phyloP scores from a whole-genome alignment of 768 basidiomycete genomes.

The Strobilomyces dryophilus region DNA sequence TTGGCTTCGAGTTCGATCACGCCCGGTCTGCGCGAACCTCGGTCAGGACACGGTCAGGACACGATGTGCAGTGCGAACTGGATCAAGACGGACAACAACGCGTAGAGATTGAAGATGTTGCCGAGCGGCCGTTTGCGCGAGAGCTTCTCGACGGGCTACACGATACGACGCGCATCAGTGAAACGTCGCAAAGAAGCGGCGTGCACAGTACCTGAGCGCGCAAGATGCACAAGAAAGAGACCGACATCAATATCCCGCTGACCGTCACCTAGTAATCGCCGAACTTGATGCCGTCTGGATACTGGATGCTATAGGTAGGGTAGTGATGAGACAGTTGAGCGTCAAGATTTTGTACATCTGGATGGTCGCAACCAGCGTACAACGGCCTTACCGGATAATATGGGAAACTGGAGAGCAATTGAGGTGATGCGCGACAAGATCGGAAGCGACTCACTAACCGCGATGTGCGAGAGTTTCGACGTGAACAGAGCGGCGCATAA shows the following conservation, averaged over 20 bases:
- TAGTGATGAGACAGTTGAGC: constrained; percentile 95
- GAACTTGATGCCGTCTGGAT: constrained; percentile 98
- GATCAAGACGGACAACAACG: constrained; percentile 82
- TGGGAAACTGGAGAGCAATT: constrained; percentile 66
- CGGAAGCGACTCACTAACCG: constrained; percentile 67
- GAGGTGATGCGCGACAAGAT: neutral
- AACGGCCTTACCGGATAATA: constrained; percentile 97
- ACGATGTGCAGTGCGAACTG: constrained; percentile 95
- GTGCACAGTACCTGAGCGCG: constrained; percentile 74
- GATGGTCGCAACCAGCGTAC: constrained; percentile 96
- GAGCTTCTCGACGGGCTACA: constrained; percentile 91
- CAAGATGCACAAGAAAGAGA: constrained; percentile 98
- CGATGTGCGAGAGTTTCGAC: constrained; percentile 93
- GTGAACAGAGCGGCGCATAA: constrained; percentile 99
- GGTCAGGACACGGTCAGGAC: too few species aligned
- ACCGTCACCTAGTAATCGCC: constrained; percentile 98
- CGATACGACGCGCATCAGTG: constrained; percentile 34
- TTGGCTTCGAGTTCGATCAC: constrained; percentile 92
- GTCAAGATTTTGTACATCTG: constrained; percentile 99
- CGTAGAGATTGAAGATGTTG: constrained; percentile 97
- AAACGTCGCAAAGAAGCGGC: neutral
- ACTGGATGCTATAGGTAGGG: constrained; percentile 97
- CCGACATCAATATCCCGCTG: constrained; percentile 90
- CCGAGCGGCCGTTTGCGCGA: constrained; percentile 90
- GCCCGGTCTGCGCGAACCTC: constrained; percentile 45